Conservation (phyloP, 306 rosid species). For the Clitoria ternatea region DNA sequence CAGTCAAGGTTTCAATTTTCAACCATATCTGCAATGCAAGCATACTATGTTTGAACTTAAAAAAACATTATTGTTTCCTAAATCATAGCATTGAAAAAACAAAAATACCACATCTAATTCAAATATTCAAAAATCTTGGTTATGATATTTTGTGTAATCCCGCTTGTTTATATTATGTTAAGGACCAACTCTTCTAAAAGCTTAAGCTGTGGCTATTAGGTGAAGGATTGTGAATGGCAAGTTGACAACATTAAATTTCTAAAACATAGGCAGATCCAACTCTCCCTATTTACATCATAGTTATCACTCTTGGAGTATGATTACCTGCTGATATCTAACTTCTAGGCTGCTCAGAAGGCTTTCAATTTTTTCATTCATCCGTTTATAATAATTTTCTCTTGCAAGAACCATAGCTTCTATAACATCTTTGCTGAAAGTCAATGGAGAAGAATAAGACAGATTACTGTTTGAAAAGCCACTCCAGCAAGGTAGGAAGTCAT, state of each 20-base stretch:
- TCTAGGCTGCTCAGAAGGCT: conserved; percentile 48
- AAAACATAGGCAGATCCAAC: neutral
- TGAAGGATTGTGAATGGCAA: neutral
- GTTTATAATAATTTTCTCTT: conserved; percentile 65
- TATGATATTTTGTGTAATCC: neutral
- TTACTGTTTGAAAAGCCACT: conserved; percentile 58
- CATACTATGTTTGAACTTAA: neutral
- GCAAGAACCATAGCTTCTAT: conserved; percentile 56
- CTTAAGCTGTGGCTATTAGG: neutral
- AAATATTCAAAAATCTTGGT: neutral
- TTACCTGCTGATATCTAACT: conserved; percentile 73
- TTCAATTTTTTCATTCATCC: conserved; percentile 63
- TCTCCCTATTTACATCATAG: too few species aligned
- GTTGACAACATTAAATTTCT: too few species aligned
- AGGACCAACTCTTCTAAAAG: neutral
- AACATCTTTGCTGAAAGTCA: conserved; percentile 58
- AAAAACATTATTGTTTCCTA: neutral
- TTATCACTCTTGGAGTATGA: conserved; percentile 1
- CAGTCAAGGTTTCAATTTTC: neutral
- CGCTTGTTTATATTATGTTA: neutral
- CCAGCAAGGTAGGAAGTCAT: conserved; percentile 87
- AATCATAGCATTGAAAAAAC: neutral
- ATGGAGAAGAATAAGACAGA: conserved; percentile 49
- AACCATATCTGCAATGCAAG: neutral
- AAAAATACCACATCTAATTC: neutral